Conservation (phyloP, 2,329 filamentous ascomycete genomes). For the Aquanectria penicillioides region DNA sequence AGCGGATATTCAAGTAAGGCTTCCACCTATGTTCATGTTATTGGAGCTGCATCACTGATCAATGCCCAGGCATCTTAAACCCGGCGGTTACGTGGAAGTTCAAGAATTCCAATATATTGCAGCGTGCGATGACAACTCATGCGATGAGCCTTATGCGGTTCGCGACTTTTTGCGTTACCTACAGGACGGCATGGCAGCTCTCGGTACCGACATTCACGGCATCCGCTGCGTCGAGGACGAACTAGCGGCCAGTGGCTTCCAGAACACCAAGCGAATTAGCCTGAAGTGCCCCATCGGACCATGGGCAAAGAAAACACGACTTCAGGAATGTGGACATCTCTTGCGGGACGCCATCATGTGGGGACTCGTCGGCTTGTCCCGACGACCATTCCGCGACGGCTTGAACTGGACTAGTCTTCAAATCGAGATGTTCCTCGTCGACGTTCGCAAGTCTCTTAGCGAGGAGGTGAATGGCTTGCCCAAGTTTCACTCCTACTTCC, state of each 20-base stretch:
- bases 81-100: slow-evolving; percentile 61
- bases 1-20: slow-evolving; percentile 54
- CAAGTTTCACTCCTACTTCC: slow-evolving; percentile 51
- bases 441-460: slow-evolving; percentile 52
- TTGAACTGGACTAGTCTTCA: slow-evolving; percentile 53
- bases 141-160: slow-evolving; percentile 56
- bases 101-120: slow-evolving; percentile 57
- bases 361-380: slow-evolving; percentile 51
- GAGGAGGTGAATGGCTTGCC: slow-evolving; percentile 48
- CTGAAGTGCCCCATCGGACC: slow-evolving; percentile 60
- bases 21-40: background rate
- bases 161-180: slow-evolving; percentile 57
- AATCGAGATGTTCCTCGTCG: slow-evolving; percentile 56
- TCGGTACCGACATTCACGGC: slow-evolving; percentile 55
- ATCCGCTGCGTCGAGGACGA: slow-evolving; percentile 49
- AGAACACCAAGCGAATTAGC: slow-evolving; percentile 50
- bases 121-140: slow-evolving; percentile 57
- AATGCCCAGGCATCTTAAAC: slow-evolving; percentile 59
- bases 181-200: slow-evolving; percentile 50
- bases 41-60: background rate
- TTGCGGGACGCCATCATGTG: slow-evolving; percentile 54
- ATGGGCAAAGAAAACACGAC: slow-evolving; percentile 56
- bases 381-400: slow-evolving; percentile 51
- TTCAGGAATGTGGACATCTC: slow-evolving; percentile 57
- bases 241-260: slow-evolving; percentile 55